Conservation (phyloP, 2,329 filamentous ascomycete genomes). For the Proliferodiscus dingleyae region DNA sequence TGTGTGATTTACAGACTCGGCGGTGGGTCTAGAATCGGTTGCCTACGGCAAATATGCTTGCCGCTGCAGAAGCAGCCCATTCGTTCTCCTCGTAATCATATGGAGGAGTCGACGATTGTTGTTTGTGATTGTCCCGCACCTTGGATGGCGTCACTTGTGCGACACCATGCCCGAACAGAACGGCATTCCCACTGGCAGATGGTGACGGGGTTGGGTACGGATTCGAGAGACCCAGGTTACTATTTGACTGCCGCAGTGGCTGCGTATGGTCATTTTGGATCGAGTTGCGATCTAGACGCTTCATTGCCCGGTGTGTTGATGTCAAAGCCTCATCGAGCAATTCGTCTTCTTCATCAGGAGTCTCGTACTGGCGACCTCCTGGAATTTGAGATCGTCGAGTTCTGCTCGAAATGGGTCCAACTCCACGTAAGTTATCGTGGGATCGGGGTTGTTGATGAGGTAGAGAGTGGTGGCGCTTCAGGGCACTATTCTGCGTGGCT, state of each 20-base stretch:
- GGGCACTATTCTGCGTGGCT: constrained; percentile 43
- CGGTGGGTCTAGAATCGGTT: constrained; percentile 47
- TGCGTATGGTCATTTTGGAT: constrained; percentile 39
- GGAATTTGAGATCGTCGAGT: constrained; percentile 73
- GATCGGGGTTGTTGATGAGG: constrained; percentile 51
- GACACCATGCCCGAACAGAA: constrained; percentile 61
- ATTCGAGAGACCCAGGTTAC: constrained; percentile 56
- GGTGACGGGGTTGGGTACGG: constrained; percentile 65
- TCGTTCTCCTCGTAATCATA: constrained; percentile 92
- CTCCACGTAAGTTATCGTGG: constrained; percentile 55
- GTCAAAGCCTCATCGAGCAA: constrained; percentile 83
- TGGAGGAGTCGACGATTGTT: constrained; percentile 92
- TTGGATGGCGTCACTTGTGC: constrained; percentile 43
- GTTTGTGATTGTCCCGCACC: constrained; percentile 47
- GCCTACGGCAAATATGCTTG: constrained; percentile 73
- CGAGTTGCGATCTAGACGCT: constrained; percentile 53
- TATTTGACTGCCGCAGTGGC: constrained; percentile 56
- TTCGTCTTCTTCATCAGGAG: constrained; percentile 94
- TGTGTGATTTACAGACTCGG: constrained; percentile 27
- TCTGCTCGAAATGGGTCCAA: constrained; percentile 67
- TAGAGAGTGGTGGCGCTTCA: constrained; percentile 62
- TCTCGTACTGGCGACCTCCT: constrained; percentile 83
- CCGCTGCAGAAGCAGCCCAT: constrained; percentile 79
- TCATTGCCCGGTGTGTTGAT: constrained; percentile 70
- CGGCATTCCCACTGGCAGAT: constrained; percentile 76